Evolutionary conservation across 306 rosid genomes (phyloP).

Genomic region (Datisca glomerata): DNA sequence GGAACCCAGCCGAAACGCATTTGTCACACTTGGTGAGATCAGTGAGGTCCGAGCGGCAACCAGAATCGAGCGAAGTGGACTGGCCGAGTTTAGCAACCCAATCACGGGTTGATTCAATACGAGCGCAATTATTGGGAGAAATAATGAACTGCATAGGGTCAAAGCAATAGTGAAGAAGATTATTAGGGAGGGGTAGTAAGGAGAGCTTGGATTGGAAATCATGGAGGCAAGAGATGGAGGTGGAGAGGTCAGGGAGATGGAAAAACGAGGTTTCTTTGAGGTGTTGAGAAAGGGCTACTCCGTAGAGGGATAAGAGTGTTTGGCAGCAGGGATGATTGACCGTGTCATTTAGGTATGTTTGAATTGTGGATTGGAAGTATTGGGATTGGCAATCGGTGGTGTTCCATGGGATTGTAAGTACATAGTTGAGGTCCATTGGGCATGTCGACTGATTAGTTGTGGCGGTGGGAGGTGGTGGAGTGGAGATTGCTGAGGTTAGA

Average conservation of each 20-base stretch:
- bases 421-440: slow-evolving; percentile 67
- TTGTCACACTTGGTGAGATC: slow-evolving; percentile 40
- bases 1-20: slow-evolving; percentile 47
- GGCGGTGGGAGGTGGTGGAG: too few species aligned
- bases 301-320: slow-evolving; percentile 43
- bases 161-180: slow-evolving; percentile 31
- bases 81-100: slow-evolving; percentile 44
- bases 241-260: slow-evolving; percentile 35
- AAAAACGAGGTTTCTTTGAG: slow-evolving; percentile 64
- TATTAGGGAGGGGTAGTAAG: slow-evolving; percentile 26
- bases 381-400: slow-evolving; percentile 42
- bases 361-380: slow-evolving; percentile 17
- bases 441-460: slow-evolving; percentile 22
- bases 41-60: slow-evolving; percentile 47
- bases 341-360: slow-evolving; percentile 6
- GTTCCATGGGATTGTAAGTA: slow-evolving; percentile 56
- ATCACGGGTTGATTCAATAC: slow-evolving; percentile 31
- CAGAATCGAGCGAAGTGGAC: slow-evolving; percentile 27
- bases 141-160: slow-evolving; percentile 53
- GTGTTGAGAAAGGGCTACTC: slow-evolving; percentile 41
- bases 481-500: slow-evolving; percentile 14
- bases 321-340: slow-evolving; percentile 33
- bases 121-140: slow-evolving; percentile 45
- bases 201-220: slow-evolving; percentile 52
- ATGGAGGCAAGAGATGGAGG: slow-evolving; percentile 50